phyloP scores from a whole-genome alignment of 805 yeast species.

The Nakazawaea sp. region DNA sequence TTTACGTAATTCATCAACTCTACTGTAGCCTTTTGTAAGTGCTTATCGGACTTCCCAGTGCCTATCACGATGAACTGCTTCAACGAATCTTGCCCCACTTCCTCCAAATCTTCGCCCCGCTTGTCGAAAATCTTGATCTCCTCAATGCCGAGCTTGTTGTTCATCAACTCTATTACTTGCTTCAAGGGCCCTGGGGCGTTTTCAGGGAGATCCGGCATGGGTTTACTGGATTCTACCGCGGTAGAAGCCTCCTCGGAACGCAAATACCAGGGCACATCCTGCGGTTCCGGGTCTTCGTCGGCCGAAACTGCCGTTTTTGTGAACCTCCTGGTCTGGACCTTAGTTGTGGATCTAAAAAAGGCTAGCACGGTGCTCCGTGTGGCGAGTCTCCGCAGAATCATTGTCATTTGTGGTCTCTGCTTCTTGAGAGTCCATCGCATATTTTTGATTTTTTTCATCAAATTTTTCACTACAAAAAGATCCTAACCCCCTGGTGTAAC shows the following conservation, averaged over 20 bases:
- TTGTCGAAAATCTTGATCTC: conserved; percentile 63
- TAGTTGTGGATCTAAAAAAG: too few species aligned
- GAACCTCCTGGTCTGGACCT: too few species aligned
- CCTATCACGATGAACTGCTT: conserved; percentile 54
- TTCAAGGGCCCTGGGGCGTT: conserved; percentile 48
- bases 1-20: conserved; percentile 56
- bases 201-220: conserved; percentile 54
- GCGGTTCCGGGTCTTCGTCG: background rate
- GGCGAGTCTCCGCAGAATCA: too few species aligned
- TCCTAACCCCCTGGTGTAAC: too few species aligned
- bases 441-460: too few species aligned
- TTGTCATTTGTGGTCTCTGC: too few species aligned
- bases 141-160: conserved; percentile 56
- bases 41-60: conserved; percentile 73
- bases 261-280: conserved; percentile 22
- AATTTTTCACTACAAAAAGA: too few species aligned
- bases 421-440: too few species aligned
- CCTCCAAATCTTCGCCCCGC: conserved; percentile 28
- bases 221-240: conserved; percentile 2
- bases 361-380: too few species aligned
- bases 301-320: too few species aligned
- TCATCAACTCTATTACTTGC: conserved; percentile 38
- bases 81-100: conserved; percentile 28
- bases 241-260: conserved; percentile 23
- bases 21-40: conserved; percentile 62